phyloP scores from a whole-genome alignment of 495 filamentous ascomycete species.

The Cairneyella variabilis region DNA sequence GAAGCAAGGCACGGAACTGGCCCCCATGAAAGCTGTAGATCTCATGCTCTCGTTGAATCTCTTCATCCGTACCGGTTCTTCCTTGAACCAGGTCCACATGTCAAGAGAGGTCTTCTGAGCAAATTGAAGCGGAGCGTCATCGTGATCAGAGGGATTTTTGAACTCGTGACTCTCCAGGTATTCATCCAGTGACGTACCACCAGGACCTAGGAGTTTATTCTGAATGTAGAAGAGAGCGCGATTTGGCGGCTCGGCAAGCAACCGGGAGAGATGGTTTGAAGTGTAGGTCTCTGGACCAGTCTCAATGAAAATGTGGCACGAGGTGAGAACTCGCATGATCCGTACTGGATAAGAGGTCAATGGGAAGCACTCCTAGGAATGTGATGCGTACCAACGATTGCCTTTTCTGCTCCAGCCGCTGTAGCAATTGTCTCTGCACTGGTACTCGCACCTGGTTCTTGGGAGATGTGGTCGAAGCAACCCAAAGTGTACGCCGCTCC shows the following conservation, averaged over 20 bases:
- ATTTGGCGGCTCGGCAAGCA: not conserved
- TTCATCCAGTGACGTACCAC: not conserved
- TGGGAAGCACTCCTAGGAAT: not conserved
- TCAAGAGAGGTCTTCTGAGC: constrained; percentile 4
- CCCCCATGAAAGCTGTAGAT: not conserved
- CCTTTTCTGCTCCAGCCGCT: constrained; percentile 1
- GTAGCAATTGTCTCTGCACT: not conserved
- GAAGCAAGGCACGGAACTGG: not conserved
- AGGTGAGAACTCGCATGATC: constrained; percentile 8
- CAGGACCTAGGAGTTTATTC: not conserved
- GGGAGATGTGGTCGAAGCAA: not conserved
- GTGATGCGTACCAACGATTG: not conserved
- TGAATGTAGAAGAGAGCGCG: constrained; percentile 3
- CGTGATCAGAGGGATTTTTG: not conserved
- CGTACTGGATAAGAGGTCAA: not conserved
- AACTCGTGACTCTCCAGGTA: constrained; percentile 4
- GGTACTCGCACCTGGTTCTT: not conserved
- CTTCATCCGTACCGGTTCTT: constrained; percentile 8
- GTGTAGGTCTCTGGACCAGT: not conserved
- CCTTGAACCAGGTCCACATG: constrained; percentile 9
- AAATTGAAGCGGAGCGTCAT: constrained; percentile 5
- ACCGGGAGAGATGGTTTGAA: not conserved
- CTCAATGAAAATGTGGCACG: constrained; percentile 4
- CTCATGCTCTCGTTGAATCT: constrained; percentile 21
- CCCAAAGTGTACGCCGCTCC: constrained; percentile 4